Base-by-base conservation (phyloP, 768 basidiomycete genomes). In the Pisolithus marmoratus region DNA sequence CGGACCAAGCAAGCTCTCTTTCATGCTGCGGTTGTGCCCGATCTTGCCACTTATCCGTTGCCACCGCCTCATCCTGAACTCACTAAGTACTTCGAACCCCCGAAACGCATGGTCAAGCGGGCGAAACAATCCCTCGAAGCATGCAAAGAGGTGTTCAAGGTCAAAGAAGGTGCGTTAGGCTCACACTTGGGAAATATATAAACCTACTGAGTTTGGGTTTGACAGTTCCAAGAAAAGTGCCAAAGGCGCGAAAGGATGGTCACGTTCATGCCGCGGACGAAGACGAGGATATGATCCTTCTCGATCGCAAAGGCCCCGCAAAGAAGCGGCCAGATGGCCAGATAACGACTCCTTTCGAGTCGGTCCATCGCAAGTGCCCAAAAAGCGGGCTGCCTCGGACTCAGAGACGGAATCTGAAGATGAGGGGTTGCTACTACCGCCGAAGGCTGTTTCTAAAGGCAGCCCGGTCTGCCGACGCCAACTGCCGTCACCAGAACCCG, bases 1-100 rank as follows among this genome's bases (percentile, higher is more conserved):
- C 84, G 94, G 48, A 78, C 85, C 51, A 95, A 94, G 65, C 93
- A 96, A 72, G 94, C 94, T 12, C 82, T 93, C 60, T 90, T 95
- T 68, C 94, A 96, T 62, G 79, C 80, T 47, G 92, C 92, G 2
- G 77, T 91, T 9, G 83, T 87, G 19, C 71, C 79, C 2, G 89
- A 96, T 63, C 66, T 94, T n/a, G 67, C 74, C 20, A 74, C 74
- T 7, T 75, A 90, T 50, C 91, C 92, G 0, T 76, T 95, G 8
- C 85, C 88, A 1, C 89, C 90, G 2, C 89, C 91, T 1, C 92
- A 96, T 67, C 85, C 85, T 2, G 90, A 90, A 50, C 74, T 96
- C 1, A 71, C 80, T 26, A 92, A 87, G 62, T 98, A 89, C 68
- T 84, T 96, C 59, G 73, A 90, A 11, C 82, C 90, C 5, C 94